Evolutionary conservation across 805 yeast genomes (phyloP), one percentile per base, ranked within the genome.

Genomic region (Metschnikowia hibisci): DNA sequence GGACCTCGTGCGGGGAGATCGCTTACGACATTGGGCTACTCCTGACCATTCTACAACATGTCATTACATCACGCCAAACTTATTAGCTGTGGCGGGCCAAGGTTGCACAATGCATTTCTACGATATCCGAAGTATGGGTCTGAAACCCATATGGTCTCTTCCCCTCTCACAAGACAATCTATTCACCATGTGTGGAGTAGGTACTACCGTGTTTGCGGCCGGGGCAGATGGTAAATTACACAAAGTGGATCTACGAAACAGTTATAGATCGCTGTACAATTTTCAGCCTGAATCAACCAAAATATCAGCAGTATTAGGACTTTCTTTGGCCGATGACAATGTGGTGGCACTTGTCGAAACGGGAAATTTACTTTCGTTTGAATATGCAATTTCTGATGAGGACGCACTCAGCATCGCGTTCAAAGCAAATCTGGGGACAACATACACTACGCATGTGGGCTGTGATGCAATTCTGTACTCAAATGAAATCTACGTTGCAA

Each of bases 141-240:
- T 33, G n/a, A 30, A 20, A 12, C 55, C 55, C 6, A 41, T 34
- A 18, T 48, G 50, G 47, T 43, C 50, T 9, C 18, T 33, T 7
- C 34, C 39, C 15, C 22, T 48, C 12, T 44, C 51, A 18, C 33
- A 42, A 5, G 56, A 52, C 40, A 51, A 51, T 32, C 23, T 52
- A 31, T 52, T 46, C 35, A 38, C 52, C 14, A 22, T 52, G 40
- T 49, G 54, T 15, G 51, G 34, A 37, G 43, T 33, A 27, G 51
- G 22, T 9, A 15, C 32, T 18, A 27, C 40, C 20, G 30, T 52
- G 4, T 47, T 34, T 23, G 31, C 45, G 26, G 54, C 42, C 13
- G 56, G 56, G 9, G 56, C 55, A 11, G 53, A 51, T 25, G 56
- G 56, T n/a, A 20, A 33, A 26, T 29, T 52, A 12, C 42, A 51